These are phyloP conservation scores for Clavulina sp. DNA, from an alignment of 768 basidiomycete genomes.

Conservation along the genomic window DNA sequence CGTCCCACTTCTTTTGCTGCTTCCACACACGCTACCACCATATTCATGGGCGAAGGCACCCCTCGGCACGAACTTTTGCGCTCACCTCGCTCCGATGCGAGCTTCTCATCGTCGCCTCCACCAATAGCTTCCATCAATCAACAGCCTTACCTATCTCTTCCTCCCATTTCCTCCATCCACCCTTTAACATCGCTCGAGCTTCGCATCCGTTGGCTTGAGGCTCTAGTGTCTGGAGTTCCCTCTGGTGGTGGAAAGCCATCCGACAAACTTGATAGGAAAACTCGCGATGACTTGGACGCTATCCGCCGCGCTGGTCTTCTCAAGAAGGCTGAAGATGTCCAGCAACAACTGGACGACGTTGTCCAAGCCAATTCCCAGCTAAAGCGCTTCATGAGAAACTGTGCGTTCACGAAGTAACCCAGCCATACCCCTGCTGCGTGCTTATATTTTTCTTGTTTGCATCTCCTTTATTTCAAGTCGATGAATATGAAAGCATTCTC, in stretches of 20 bases:
- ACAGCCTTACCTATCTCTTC: too few species aligned
- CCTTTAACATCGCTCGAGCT: slow-evolving; percentile 56
- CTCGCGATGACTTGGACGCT: too few species aligned
- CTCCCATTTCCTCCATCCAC: slow-evolving; percentile 29
- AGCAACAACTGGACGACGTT: slow-evolving; percentile 35
- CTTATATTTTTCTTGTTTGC: slow-evolving; percentile 1
- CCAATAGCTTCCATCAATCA: too few species aligned
- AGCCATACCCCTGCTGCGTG: background rate
- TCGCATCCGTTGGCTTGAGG: slow-evolving; percentile 64
- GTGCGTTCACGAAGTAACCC: slow-evolving; percentile 24
- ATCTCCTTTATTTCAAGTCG: slow-evolving; percentile 29
- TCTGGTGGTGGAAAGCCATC: background rate
- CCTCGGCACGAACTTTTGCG: too few species aligned
- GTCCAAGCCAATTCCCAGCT: slow-evolving; percentile 56
- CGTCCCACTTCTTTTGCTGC: too few species aligned
- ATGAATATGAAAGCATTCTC: slow-evolving; percentile 55
- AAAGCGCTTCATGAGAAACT: slow-evolving; percentile 55
- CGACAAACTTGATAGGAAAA: slow-evolving; percentile 14
- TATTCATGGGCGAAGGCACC: too few species aligned
- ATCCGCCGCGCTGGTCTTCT: slow-evolving; percentile 33
- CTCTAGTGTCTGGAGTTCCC: slow-evolving; percentile 44
- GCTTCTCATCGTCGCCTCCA: too few species aligned
- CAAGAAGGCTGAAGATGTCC: slow-evolving; percentile 42
- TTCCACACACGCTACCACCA: too few species aligned
- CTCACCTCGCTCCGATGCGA: too few species aligned